Base-by-base conservation (phyloP, 441 rosid genomes). In the Adansonia grandidieri region DNA sequence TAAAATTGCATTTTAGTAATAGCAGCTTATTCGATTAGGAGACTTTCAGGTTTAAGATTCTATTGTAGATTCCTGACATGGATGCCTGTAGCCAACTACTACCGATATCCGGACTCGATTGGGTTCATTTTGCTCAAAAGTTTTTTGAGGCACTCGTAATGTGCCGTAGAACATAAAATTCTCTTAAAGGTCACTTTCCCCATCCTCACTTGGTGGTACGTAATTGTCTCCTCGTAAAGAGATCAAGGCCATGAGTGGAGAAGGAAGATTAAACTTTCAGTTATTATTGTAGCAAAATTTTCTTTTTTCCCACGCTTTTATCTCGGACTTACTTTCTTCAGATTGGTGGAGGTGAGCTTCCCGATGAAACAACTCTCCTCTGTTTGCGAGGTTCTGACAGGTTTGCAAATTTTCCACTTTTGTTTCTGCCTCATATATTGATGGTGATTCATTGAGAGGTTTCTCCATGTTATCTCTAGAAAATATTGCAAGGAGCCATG, bases 321-420 rank as follows among this genome's bases (percentile, higher is more conserved):
- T 85, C 70, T 73, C 75, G 79, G 32, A 82, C 78, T 79, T 77
- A 13, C 32, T 79, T 81, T 87, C 77, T 80, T 80, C 87, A 96
- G 98, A 84, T 94, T 72, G 97, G 98, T 77, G 97, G 96, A 48
- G 98, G 99, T 70, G 92, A 94, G 77, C 78, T 82, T 81, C 97
- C 98, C 48, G 98, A 96, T 82, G 98, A 96, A 82, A 94, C 99
- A 57, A 91, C 87, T 51, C 91, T 96, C 20, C 58, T 88, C 8
- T 96, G 99, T 79, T 88, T 89, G 62, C 97, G 98, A 83, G 98
- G 96, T 84, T 90, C 99, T 71, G 98, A 96, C 88, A 96, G 97
- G 99, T 96, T 78, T 81, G 91, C 65, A 20, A 75, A 50, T n/a
- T 71, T 15, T 70, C 60, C 42, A 22, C 8, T n/a, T 48, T 14